Conservation (phyloP, 768 basidiomycete genomes). For the Lyophyllum decastes region DNA sequence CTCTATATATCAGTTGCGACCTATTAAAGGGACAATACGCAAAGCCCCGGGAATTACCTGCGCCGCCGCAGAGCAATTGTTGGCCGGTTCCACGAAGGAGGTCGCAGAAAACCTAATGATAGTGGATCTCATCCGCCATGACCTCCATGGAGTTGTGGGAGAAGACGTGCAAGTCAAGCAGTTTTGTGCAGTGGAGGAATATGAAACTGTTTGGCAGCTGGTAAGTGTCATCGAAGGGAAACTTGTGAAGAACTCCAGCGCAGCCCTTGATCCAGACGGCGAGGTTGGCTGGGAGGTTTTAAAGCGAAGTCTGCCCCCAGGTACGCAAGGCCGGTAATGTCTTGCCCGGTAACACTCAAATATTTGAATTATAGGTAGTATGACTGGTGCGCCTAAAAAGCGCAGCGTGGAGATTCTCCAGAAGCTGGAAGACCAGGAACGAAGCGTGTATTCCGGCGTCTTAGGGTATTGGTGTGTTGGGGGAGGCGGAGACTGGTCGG, state of each 20-base stretch:
- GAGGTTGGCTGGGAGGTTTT: conserved; percentile 81
- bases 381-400: conserved; percentile 98
- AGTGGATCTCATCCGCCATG: conserved; percentile 93
- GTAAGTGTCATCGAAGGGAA: conserved; percentile 91
- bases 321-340: conserved; percentile 34
- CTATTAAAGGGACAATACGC: conserved; percentile 91
- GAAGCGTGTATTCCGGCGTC: conserved; percentile 88
- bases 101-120: conserved; percentile 98
- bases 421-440: conserved; percentile 67
- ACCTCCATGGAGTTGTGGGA: conserved; percentile 82
- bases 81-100: conserved; percentile 78
- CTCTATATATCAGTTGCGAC: conserved; percentile 78
- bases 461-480: conserved; percentile 92
- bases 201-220: conserved; percentile 93
- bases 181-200: conserved; percentile 88
- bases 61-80: conserved; percentile 61
- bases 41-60: conserved; percentile 67
- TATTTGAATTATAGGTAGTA: conserved; percentile 62
- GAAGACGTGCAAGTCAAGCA: conserved; percentile 81
- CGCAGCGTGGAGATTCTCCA: conserved; percentile 90
- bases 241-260: conserved; percentile 32
- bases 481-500: conserved; percentile 90
- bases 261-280: conserved; percentile 37
- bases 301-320: conserved; percentile 81
- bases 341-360: background rate